These are phyloP conservation scores for Fusarium haematococcum DNA, from an alignment of 2,329 filamentous ascomycete species.

Conservation along the genomic window DNA sequence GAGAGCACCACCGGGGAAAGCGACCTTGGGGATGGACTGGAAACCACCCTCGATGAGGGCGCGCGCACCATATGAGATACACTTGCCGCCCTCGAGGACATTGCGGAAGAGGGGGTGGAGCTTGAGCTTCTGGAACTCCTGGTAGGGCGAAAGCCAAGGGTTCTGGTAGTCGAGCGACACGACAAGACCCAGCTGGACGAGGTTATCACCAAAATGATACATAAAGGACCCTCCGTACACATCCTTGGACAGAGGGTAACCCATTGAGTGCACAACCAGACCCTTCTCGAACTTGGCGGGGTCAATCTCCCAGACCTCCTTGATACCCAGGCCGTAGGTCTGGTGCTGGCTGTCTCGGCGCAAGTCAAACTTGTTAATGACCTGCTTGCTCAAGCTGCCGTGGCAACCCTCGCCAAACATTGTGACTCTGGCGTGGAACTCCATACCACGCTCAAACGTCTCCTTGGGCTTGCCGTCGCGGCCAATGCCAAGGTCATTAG, in stretches of 20 bases:
- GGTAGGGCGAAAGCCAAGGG: slow-evolving; percentile 94
- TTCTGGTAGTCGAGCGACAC: slow-evolving; percentile 96
- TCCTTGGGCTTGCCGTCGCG: slow-evolving; percentile 88
- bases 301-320: slow-evolving; percentile 97
- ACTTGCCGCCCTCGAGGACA: slow-evolving; percentile 95
- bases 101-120: slow-evolving; percentile 90
- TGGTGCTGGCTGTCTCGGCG: slow-evolving; percentile 90
- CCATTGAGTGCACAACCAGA: slow-evolving; percentile 88
- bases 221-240: slow-evolving; percentile 99
- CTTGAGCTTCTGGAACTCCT: slow-evolving; percentile 98
- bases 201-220: slow-evolving; percentile 99
- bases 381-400: slow-evolving; percentile 93
- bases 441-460: slow-evolving; percentile 95
- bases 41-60: slow-evolving; percentile 95
- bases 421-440: slow-evolving; percentile 93
- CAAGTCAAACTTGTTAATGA: slow-evolving; percentile 93
- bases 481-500: slow-evolving; percentile 90
- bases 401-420: slow-evolving; percentile 96
- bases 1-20: slow-evolving; percentile 94
- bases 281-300: slow-evolving; percentile 93
- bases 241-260: slow-evolving; percentile 87
- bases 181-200: slow-evolving; percentile 91
- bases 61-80: slow-evolving; percentile 94
- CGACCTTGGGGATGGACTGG: slow-evolving; percentile 96
- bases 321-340: slow-evolving; percentile 93